Conservation (phyloP, 106 monocot genomes). For the Phalaenopsis aphrodite region DNA sequence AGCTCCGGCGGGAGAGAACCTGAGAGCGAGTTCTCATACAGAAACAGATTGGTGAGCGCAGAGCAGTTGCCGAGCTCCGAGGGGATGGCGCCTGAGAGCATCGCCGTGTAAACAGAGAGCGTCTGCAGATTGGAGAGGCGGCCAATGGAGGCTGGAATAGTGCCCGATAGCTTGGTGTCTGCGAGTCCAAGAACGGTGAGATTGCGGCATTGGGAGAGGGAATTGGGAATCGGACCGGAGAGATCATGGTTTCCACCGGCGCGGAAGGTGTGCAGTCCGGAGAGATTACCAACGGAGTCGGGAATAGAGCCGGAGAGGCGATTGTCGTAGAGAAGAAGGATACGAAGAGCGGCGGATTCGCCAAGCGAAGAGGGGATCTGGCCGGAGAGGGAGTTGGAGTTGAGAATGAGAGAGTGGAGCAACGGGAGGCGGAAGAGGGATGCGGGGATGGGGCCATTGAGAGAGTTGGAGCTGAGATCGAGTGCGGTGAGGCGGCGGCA, state of each 20-base stretch:
- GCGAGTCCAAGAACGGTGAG: slow-evolving; percentile 77
- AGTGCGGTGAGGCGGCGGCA: slow-evolving; percentile 34
- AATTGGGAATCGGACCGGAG: slow-evolving; percentile 54
- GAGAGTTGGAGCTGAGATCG: slow-evolving; percentile 54
- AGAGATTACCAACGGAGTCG: slow-evolving; percentile 40
- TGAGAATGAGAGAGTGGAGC: slow-evolving; percentile 33
- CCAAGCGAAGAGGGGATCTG: slow-evolving; percentile 34
- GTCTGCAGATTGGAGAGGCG: slow-evolving; percentile 56
- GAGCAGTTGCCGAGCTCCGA: slow-evolving; percentile 71
- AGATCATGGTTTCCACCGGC: slow-evolving; percentile 77
- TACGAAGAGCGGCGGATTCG: slow-evolving; percentile 18
- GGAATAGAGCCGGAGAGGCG: slow-evolving; percentile 59
- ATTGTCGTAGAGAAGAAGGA: slow-evolving; percentile 78
- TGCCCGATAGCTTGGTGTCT: slow-evolving; percentile 76
- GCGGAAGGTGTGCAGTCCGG: slow-evolving; percentile 53
- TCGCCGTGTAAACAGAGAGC: slow-evolving; percentile 68
- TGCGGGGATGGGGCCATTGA: slow-evolving; percentile 47
- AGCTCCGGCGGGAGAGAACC: slow-evolving; percentile 59
- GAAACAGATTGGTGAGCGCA: slow-evolving; percentile 52
- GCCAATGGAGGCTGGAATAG: slow-evolving; percentile 57
- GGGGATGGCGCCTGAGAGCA: slow-evolving; percentile 77
- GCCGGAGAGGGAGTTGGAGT: slow-evolving; percentile 69
- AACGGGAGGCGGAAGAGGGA: slow-evolving; percentile 22
- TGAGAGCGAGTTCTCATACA: slow-evolving; percentile 87
- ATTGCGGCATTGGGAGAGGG: slow-evolving; percentile 43